These are phyloP conservation scores for Aspergillus pseudoglaucus DNA, from an alignment of 2,329 filamentous ascomycete species.

Conservation along the genomic window DNA sequence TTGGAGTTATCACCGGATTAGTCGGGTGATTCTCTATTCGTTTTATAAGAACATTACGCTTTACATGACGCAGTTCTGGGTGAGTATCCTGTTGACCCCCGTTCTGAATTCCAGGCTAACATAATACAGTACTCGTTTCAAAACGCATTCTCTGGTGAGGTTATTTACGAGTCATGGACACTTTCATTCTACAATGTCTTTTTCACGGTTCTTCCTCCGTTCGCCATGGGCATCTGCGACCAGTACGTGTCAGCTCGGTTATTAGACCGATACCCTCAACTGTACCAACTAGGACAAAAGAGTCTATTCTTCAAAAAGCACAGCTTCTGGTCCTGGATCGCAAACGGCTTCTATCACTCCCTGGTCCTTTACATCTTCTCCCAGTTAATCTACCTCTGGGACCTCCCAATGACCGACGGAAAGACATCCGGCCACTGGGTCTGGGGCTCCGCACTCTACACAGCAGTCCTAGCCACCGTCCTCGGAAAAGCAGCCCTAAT, in stretches of 20 bases:
- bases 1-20: slow-evolving; percentile 96
- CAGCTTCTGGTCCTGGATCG: slow-evolving; percentile 88
- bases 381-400: slow-evolving; percentile 72
- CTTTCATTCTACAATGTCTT: slow-evolving; percentile 99
- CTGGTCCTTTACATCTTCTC: slow-evolving; percentile 83
- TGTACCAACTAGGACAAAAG: slow-evolving; percentile 88
- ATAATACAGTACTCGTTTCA: slow-evolving; percentile 78
- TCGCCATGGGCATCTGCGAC: slow-evolving; percentile 93
- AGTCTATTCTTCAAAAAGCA: slow-evolving; percentile 90
- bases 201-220: slow-evolving; percentile 87
- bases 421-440: slow-evolving; percentile 90
- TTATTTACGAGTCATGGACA: slow-evolving; percentile 99
- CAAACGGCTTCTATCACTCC: slow-evolving; percentile 93
- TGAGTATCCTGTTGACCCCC: slow-evolving; percentile 42
- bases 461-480: slow-evolving; percentile 84
- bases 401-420: slow-evolving; percentile 72
- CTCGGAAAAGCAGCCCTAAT: slow-evolving; percentile 91
- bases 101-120: slow-evolving; percentile 7
- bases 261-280: slow-evolving; percentile 89
- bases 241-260: slow-evolving; percentile 94
- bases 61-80: slow-evolving; percentile 99
- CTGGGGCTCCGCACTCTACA: slow-evolving; percentile 94
- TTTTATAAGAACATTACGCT: slow-evolving; percentile 99
- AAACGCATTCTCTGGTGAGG: slow-evolving; percentile 94
- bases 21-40: slow-evolving; percentile 94